Conservation (phyloP, 1,284 basidiomycete species). For the Stygiomarasmius scandens region DNA sequence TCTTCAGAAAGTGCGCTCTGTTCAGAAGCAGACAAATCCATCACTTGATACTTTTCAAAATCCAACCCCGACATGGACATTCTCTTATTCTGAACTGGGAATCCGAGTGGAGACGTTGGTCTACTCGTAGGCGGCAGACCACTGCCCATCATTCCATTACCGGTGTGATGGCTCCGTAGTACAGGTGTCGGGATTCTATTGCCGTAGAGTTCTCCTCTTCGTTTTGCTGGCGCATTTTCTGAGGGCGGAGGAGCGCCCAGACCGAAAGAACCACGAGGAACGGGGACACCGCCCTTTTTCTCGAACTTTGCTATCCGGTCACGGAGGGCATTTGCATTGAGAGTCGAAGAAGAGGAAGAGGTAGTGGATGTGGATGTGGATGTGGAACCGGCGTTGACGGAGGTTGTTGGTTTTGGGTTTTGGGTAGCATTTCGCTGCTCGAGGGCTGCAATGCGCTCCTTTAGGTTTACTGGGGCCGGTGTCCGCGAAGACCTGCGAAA, state of each 20-base stretch:
- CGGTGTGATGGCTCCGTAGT: conserved; percentile 21
- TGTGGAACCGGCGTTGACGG: conserved; percentile 32
- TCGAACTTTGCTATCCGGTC: conserved; percentile 81
- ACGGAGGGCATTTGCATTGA: conserved; percentile 44
- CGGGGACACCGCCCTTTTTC: conserved; percentile 71
- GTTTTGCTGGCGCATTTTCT: conserved; percentile 47
- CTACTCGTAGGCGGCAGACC: neutral
- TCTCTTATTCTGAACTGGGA: neutral
- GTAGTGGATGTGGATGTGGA: conserved; percentile 20
- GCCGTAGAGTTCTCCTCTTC: conserved; percentile 68
- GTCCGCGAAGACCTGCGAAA: conserved; percentile 33
- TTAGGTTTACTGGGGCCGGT: conserved; percentile 59
- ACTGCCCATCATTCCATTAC: neutral
- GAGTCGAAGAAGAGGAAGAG: conserved; percentile 1
- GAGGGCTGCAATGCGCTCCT: conserved; percentile 75
- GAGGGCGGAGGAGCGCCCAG: conserved; percentile 61
- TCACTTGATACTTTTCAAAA: neutral
- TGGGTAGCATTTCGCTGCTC: conserved; percentile 55
- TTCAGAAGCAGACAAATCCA: neutral
- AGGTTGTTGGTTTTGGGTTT: conserved; percentile 28
- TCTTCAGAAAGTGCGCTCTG: too few relatives aligned
- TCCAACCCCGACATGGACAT: neutral
- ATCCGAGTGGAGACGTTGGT: neutral
- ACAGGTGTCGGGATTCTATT: conserved; percentile 62
- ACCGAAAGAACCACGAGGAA: conserved; percentile 73